A percentile compares a stretch with the other conserved stretches of the same genome.
Evolutionary conservation across 169 alveolate species (phyloP).

Genomic region (Plasmodium sp.): DNA sequence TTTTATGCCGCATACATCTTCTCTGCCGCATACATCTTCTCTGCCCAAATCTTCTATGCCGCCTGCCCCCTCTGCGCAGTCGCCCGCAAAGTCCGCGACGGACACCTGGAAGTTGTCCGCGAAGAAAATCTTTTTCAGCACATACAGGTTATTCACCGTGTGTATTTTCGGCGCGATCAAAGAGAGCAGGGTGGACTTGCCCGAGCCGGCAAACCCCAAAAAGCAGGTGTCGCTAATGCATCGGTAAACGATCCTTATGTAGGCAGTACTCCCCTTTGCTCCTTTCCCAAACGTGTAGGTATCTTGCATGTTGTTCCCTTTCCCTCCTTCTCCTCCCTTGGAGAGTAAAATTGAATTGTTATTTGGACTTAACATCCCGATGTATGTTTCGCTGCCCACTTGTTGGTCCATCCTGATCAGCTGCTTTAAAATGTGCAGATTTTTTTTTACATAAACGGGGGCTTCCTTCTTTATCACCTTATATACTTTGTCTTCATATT

Average conservation of each 20-base stretch:
- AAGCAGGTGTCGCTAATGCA: conserved; percentile 70
- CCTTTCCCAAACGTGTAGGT: conserved; percentile 59
- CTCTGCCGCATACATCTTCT: too few species aligned
- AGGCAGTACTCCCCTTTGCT: conserved; percentile 9
- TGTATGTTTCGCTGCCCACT: conserved; percentile 19
- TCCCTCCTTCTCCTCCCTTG: conserved; percentile 71
- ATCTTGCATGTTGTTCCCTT: conserved; percentile 66
- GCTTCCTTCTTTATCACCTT: conserved; percentile 49
- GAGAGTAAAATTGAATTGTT: conserved; percentile 43
- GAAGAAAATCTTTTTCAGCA: conserved; percentile 50
- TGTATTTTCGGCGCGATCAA: conserved; percentile 58
- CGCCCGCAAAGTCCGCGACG: conserved; percentile 49
- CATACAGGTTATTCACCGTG: conserved; percentile 62
- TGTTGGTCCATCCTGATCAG: conserved; percentile 16
- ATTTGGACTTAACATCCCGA: conserved; percentile 32
- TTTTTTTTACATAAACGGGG: conserved; percentile 60
- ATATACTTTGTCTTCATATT: conserved; percentile 44
- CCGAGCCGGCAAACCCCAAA: conserved; percentile 34
- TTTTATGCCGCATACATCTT: too few species aligned
- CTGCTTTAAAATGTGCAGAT: conserved; percentile 47
- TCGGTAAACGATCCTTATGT: conserved; percentile 28
- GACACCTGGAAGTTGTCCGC: conserved; percentile 58
- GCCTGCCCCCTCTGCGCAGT: background rate
- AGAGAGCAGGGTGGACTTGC: conserved; percentile 47
- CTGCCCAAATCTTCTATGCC: too few species aligned